phyloP scores from a whole-genome alignment of 805 yeast species.

The Candida ascalaphidarum region DNA sequence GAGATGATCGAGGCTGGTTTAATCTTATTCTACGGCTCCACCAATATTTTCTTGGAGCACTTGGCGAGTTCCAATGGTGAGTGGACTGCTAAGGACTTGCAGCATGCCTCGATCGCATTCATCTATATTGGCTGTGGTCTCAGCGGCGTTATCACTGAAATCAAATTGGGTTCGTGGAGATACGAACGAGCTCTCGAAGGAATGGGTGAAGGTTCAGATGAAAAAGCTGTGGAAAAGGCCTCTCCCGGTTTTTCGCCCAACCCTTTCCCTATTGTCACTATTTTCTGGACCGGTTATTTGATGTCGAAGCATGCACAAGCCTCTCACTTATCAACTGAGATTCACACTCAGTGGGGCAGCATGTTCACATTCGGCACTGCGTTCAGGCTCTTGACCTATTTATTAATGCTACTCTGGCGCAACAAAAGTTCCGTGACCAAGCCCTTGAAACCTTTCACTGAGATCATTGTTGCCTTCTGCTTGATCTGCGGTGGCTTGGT shows the following conservation, averaged over 20 bases:
- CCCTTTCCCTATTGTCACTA: conserved; percentile 89
- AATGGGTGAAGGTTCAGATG: conserved; percentile 1
- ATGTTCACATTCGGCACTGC: conserved; percentile 75
- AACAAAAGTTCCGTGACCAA: conserved; percentile 9
- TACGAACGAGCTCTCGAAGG: conserved; percentile 24
- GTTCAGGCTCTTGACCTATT: conserved; percentile 60
- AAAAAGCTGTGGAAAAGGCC: conserved; percentile 17
- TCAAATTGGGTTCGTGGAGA: conserved; percentile 57
- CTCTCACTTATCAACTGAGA: conserved; percentile 61
- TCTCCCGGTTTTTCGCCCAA: conserved; percentile 82
- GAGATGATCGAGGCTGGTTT: conserved; percentile 76
- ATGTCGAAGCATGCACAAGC: conserved; percentile 95
- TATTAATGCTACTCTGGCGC: conserved; percentile 39
- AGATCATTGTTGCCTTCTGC: conserved; percentile 69
- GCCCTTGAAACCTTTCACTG: conserved; percentile 71
- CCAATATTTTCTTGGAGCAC: conserved; percentile 89
- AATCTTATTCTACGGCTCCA: conserved; percentile 80
- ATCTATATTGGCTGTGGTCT: conserved; percentile 88
- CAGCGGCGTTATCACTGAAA: conserved; percentile 80
- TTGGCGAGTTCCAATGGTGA: conserved; percentile 57
- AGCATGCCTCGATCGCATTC: conserved; percentile 85
- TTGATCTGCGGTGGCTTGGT: conserved; percentile 83
- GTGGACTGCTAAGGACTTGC: conserved; percentile 87
- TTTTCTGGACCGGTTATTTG: conserved; percentile 92
- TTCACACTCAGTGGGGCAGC: conserved; percentile 92